phyloP scores from a whole-genome alignment of 768 basidiomycete genomes.

The Filobasidium floriforme region DNA sequence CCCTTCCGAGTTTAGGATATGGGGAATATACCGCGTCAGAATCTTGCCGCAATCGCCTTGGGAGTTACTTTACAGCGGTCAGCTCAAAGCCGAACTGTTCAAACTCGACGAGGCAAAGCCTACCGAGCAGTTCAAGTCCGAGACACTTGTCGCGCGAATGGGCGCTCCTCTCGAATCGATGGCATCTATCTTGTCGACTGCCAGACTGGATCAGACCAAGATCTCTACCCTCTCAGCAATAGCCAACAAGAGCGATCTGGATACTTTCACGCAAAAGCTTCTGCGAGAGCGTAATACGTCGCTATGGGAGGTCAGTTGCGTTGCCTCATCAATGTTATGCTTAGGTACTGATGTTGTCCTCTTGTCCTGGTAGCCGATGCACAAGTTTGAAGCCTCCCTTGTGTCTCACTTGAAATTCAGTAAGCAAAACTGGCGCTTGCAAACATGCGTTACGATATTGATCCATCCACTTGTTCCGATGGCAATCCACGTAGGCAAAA shows the following conservation, averaged over 20 bases:
- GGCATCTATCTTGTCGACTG: background rate
- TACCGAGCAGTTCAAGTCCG: background rate
- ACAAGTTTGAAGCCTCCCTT: too few relatives aligned
- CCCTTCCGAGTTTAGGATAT: background rate
- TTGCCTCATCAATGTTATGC: too few relatives aligned
- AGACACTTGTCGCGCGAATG: background rate
- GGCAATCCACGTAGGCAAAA: too few relatives aligned
- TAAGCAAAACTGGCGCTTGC: too few relatives aligned
- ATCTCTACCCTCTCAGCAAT: background rate
- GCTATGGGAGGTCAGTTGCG: background rate
- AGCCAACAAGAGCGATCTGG: background rate
- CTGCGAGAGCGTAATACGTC: too few relatives aligned
- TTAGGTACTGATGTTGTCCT: too few relatives aligned
- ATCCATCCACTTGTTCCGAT: too few relatives aligned
- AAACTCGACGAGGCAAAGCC: background rate
- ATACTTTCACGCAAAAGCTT: background rate
- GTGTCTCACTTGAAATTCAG: too few relatives aligned
- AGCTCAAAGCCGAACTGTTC: background rate
- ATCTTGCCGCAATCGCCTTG: background rate
- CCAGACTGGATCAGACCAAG: slow-evolving; percentile 1
- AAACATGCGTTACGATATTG: too few relatives aligned
- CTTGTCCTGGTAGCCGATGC: too few relatives aligned
- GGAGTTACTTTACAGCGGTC: background rate
- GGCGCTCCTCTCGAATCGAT: background rate
- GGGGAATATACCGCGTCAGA: background rate